Conservation (phyloP, 768 basidiomycete species). For the Rhizopogon roseolus region DNA sequence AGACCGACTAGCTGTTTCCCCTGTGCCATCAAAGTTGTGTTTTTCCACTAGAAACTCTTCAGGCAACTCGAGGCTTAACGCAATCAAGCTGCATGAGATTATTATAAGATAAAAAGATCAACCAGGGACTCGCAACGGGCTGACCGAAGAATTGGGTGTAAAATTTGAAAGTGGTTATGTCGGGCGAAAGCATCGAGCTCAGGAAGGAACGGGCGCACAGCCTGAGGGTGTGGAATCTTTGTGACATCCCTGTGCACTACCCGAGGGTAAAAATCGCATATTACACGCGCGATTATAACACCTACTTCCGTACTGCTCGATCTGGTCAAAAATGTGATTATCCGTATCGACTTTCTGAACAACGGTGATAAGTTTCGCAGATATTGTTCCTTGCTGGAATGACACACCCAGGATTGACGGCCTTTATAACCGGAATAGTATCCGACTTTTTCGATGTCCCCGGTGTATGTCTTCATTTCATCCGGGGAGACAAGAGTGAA, state of each 20-base stretch:
- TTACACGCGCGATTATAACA: background rate
- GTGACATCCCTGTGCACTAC: slow-evolving; percentile 32
- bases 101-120: background rate
- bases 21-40: slow-evolving; percentile 32
- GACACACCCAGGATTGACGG: slow-evolving; percentile 40
- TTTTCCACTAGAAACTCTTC: slow-evolving; percentile 39
- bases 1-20: slow-evolving; percentile 33
- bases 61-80: slow-evolving; percentile 40
- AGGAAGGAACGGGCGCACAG: slow-evolving; percentile 30
- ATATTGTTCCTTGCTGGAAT: background rate
- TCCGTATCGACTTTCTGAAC: slow-evolving; percentile 30
- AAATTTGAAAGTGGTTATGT: slow-evolving; percentile 34
- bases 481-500: slow-evolving; percentile 35
- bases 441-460: slow-evolving; percentile 33
- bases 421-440: slow-evolving; percentile 46
- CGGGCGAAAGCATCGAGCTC: slow-evolving; percentile 31
- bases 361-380: background rate
- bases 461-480: slow-evolving; percentile 38
- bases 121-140: background rate
- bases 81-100: slow-evolving; percentile 27
- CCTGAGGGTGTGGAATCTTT: slow-evolving; percentile 30
- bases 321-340: slow-evolving; percentile 37
- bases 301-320: slow-evolving; percentile 41
- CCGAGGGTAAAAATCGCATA: background rate
- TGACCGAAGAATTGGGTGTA: slow-evolving; percentile 33